These are phyloP conservation scores for Clonostachys byssicola DNA, from an alignment of 2,329 filamentous ascomycete genomes.

Conservation along the genomic window DNA sequence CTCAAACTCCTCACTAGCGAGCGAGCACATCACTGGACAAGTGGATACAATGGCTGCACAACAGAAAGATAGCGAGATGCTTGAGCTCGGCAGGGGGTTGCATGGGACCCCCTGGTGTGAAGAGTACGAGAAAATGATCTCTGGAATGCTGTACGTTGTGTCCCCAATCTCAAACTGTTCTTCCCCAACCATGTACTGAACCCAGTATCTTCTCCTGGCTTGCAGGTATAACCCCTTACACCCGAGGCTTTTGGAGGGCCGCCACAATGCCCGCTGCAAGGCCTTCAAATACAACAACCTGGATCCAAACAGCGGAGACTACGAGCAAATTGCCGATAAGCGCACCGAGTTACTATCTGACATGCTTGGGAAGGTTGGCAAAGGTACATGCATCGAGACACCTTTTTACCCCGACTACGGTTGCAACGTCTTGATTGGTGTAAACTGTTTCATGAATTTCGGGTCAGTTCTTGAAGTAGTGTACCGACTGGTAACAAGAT, in stretches of 20 bases:
- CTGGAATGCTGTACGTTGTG: conserved; percentile 49
- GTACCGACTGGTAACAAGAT: too few relatives aligned
- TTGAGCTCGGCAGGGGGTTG: conserved; percentile 42
- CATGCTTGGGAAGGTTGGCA: conserved; percentile 44
- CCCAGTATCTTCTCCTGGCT: background rate
- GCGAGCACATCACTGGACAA: too few relatives aligned
- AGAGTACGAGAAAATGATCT: conserved; percentile 62
- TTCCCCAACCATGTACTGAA: background rate
- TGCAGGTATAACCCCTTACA: conserved; percentile 43
- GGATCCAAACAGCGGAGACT: conserved; percentile 42
- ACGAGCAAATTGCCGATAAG: conserved; percentile 29
- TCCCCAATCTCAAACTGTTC: background rate
- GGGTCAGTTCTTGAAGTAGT: background rate
- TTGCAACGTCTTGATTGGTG: conserved; percentile 53
- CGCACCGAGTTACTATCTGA: conserved; percentile 40
- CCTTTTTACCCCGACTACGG: conserved; percentile 59
- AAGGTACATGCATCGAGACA: conserved; percentile 50
- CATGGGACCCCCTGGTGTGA: conserved; percentile 52
- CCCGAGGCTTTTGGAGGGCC: conserved; percentile 41
- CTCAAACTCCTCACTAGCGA: too few relatives aligned
- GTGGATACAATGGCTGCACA: background rate
- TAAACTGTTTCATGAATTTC: conserved; percentile 57
- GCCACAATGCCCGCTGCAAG: conserved; percentile 49
- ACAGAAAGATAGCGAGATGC: conserved; percentile 31
- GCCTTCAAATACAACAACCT: conserved; percentile 55